Base-by-base conservation (phyloP, 2,329 filamentous ascomycete species). In the Fusarium mexicanum region DNA sequence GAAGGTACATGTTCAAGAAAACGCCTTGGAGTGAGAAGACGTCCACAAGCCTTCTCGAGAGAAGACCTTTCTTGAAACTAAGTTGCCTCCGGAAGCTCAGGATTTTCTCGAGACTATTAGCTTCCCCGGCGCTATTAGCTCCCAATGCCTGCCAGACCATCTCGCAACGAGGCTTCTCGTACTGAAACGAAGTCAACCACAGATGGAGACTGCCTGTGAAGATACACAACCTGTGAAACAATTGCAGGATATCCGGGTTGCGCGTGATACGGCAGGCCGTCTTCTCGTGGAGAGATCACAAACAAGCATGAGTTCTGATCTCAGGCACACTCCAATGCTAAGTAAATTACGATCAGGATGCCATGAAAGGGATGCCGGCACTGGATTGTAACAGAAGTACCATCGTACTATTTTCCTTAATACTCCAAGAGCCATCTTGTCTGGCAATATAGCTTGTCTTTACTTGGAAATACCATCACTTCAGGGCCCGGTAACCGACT, bases 391-490 rank as follows among this genome's bases (percentile, higher is more conserved):
- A 24, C 16, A 51, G 48, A 14, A 24, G 22, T 31, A 35, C 31
- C 48, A 20, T 24, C 29, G 12, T 13, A 24, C 18, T 16, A 26
- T 37, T 10, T 18, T 20, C n/a, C 9, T 9, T 22, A 16, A 54
- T 38, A 22, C 33, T 38, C 33, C 24, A 24, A 54, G 16, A 14
- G 13, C 33, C 24, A 43, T n/a, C 48, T 58, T 47, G 51, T 67
- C 64, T 69, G 61, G 57, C 22, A 58, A 60, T 67, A 69, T 67
- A 48, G 50, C 58, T 50, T 63, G 62, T 69, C 40, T 41, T 50
- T 41, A 54, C 41, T 51, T 69, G 46, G 40, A 64, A 55, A 57
- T 43, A 41, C 46, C 60, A 64, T 64, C 35, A 48, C 61, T 63
- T 54, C 57, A 40, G 22, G 51, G 24, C 57, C 35, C n/a, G 40